phyloP scores from a whole-genome alignment of 768 basidiomycete genomes.

The Termitomyces sp. region DNA sequence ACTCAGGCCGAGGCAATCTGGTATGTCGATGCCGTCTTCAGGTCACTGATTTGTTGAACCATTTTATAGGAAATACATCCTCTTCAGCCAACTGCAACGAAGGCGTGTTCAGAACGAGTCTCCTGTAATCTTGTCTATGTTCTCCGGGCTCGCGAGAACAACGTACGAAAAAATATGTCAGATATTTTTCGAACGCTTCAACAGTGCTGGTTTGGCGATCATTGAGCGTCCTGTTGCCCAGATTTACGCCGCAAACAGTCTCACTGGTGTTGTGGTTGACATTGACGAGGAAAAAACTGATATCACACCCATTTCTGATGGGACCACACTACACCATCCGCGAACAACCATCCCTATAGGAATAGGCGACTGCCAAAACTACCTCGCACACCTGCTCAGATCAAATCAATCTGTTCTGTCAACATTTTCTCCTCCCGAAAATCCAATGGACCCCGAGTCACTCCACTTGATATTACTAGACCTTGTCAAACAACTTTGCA shows the following conservation, averaged over 20 bases:
- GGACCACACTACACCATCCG: conserved; percentile 51
- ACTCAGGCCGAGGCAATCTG: conserved; percentile 85
- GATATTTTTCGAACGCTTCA: conserved; percentile 90
- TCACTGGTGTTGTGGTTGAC: conserved; percentile 78
- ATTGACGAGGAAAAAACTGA: conserved; percentile 74
- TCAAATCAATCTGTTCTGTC: conserved; percentile 61
- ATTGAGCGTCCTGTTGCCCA: conserved; percentile 83
- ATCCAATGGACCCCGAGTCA: conserved; percentile 38
- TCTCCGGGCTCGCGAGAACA: conserved; percentile 57
- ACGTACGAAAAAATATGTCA: conserved; percentile 73
- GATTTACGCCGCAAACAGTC: conserved; percentile 68
- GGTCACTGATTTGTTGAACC: background rate
- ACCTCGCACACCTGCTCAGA: conserved; percentile 70
- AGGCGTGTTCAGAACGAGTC: conserved; percentile 86
- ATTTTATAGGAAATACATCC: conserved; percentile 68
- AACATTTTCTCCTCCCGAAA: conserved; percentile 49
- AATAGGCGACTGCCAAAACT: conserved; percentile 64
- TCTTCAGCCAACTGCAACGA: conserved; percentile 70
- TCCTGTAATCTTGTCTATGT: conserved; percentile 72
- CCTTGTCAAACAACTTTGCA: conserved; percentile 60
- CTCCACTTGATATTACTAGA: conserved; percentile 51
- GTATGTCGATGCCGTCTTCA: conserved; percentile 35
- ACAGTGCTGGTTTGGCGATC: conserved; percentile 76
- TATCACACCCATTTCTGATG: conserved; percentile 74
- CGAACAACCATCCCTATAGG: conserved; percentile 61